Base-by-base conservation (phyloP, 2,329 filamentous ascomycete species). In the Colletotrichum acutatum region DNA sequence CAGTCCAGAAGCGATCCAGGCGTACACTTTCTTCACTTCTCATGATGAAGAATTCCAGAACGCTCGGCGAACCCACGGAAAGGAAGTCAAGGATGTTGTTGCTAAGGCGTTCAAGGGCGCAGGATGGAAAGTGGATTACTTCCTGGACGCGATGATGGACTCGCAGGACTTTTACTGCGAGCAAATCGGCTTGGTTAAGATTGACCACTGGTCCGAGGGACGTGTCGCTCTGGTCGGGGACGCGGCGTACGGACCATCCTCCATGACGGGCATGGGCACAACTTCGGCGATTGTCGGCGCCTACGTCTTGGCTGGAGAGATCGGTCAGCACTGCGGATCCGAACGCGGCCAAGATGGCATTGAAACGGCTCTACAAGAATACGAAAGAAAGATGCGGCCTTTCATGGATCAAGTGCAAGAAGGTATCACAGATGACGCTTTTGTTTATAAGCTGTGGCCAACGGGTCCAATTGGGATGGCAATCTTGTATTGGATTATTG, bases 251-350 rank as follows among this genome's bases (percentile, higher is more conserved):
- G 86, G 84, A 34, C 86, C 88, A 0, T 83, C 84, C 0, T 83
- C 85, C 4, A 52, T 66, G 5, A 86, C 85, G 0, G 90, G 89
- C 0, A 84, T 87, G 81, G 89, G 89, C 0, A 89, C 87, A 0
- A 86, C 85, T 1, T 74, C 82, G 0, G 84, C 85, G 0, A 75
- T 91, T 0, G 77, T 87, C 0, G 85, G 86, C 0, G 87, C 88
- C 0, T 91, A 91, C 76, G 78, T 90, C 3, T 81, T 92, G 5
- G 89, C 89, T 0, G 89, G 89, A 2, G 89, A 89, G 79, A 78
- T 88, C 22, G 77, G 78, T 28, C 77, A 76, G 32, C 76, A 81
- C 34, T 75, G 75, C 11, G 19, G 78, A 4, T 6, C 57, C 2
- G 58, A 58, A 6, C 75, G 77, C 16, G 75, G 84, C 1, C 22